Conservation (phyloP, 257 asterid genomes). For the Echium plantagineum region DNA sequence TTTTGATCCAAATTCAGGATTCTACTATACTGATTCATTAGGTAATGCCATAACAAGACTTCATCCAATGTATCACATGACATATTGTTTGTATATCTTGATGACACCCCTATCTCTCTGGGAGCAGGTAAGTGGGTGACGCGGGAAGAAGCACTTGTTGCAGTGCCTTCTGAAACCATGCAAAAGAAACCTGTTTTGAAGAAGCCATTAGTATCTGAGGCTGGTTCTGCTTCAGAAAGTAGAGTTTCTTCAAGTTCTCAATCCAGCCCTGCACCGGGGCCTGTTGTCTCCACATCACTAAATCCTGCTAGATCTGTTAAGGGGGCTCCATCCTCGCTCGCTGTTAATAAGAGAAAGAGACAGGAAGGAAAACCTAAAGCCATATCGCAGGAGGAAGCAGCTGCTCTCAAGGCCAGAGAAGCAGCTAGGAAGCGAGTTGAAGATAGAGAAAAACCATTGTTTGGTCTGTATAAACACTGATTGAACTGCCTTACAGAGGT, state of each 20-base stretch:
- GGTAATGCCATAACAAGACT: constrained; percentile 31
- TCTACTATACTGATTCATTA: constrained; percentile 77
- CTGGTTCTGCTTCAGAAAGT: constrained; percentile 23
- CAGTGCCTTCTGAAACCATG: constrained; percentile 40
- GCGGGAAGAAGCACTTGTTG: constrained; percentile 63
- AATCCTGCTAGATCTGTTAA: constrained; percentile 59
- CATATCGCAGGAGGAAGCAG: constrained; percentile 69
- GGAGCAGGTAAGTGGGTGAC: constrained; percentile 83
- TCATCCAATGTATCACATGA: constrained; percentile 3
- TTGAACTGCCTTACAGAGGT: constrained; percentile 21
- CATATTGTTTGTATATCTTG: background rate
- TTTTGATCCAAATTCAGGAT: constrained; percentile 92
- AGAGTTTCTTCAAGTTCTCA: constrained; percentile 32
- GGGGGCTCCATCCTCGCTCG: constrained; percentile 64
- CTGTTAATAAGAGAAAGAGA: constrained; percentile 64
- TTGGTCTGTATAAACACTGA: constrained; percentile 30
- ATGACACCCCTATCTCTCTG: background rate
- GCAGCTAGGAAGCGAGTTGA: constrained; percentile 90
- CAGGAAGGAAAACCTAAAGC: constrained; percentile 60
- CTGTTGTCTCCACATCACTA: constrained; percentile 47
- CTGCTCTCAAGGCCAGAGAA: constrained; percentile 84
- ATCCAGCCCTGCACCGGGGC: constrained; percentile 73
- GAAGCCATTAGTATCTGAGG: constrained; percentile 28
- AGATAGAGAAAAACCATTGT: constrained; percentile 71
- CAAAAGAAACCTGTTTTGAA: constrained; percentile 36